Base-by-base conservation (phyloP, 805 yeast genomes). In the Yarrowia yakushimensis region DNA sequence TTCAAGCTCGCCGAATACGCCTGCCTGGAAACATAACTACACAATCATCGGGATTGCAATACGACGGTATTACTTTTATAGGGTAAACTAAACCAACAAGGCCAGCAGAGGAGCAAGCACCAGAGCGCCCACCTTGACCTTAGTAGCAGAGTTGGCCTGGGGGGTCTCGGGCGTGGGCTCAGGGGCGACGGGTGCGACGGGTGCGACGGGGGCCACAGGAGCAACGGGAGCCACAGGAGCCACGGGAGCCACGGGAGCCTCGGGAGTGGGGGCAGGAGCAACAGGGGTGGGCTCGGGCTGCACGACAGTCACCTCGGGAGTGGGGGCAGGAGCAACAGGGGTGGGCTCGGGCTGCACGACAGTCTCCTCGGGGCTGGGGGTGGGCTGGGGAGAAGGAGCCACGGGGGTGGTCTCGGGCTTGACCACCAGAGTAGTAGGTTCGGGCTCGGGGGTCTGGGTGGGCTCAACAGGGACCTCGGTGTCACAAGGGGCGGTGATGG, bases 101-200 rank as follows among this genome's bases (percentile, higher is more conserved):
- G 39, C 39, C 15, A 48, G 39, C 15, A 48, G 39, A 22, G 55
- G 55, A 20, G 39, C 37, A n/a, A 48, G 39, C 7, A 31, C 39
- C 20, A 48, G 39, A 27, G 28, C 39, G 2, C 55, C 39, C n/a
- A 48, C 55, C 22, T 15, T 48, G 39, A 31, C 31, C 28, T 20
- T 22, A 6, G 39, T 22, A 22, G 55, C 55, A 31, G 55, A 13
- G 55, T 48, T 48, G 30, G 55, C 55, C 55, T 31, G 55, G n/a
- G 55, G 55, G 10, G n/a, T 11, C 37, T 31, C 39, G 37, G 55
- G 55, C 18, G 15, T 20, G 11, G 55, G 39, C 2, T 20, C 15
- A 20, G 37, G 39, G 10, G 23, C n/a, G 22, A 43, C 28, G n/a
- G 34, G 34, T 10, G 52, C 25, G 20, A 20, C 17, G 25, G 34